phyloP scores from a whole-genome alignment of 1,284 basidiomycete genomes.

The Fomitopsis betulina region DNA sequence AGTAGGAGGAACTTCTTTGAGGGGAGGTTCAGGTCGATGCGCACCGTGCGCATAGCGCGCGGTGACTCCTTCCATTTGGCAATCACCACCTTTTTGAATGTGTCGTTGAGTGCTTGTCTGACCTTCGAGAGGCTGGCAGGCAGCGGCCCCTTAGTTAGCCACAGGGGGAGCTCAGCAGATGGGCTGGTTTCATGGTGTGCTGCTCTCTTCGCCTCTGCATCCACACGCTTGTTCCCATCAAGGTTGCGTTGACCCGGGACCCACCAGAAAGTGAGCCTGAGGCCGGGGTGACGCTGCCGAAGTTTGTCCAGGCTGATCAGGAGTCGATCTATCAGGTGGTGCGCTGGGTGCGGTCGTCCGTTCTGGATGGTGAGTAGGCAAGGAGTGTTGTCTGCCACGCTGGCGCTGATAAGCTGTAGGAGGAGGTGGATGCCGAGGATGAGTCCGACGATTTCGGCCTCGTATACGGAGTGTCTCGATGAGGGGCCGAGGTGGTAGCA shows the following conservation, averaged over 20 bases:
- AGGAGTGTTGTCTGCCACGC: constrained; percentile 9
- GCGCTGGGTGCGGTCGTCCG: constrained; percentile 1
- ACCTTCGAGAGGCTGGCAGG: too few species aligned
- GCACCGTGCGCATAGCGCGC: too few species aligned
- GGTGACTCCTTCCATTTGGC: constrained; percentile 8
- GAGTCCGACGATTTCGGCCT: constrained; percentile 26
- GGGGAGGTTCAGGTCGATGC: too few species aligned
- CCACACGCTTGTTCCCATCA: constrained; percentile 17
- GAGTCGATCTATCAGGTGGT: constrained; percentile 11
- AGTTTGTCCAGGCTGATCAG: background rate
- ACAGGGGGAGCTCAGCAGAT: too few species aligned
- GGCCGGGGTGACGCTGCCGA: too few species aligned
- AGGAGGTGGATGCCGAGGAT: constrained; percentile 11
- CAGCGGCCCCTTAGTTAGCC: too few species aligned
- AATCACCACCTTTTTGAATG: background rate
- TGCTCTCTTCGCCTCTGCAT: constrained; percentile 14
- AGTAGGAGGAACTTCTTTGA: too few species aligned
- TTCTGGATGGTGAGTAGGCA: constrained; percentile 3
- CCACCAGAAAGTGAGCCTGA: constrained; percentile 3
- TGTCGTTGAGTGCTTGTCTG: too few species aligned
- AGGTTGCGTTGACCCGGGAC: constrained; percentile 11
- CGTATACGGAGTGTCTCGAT: constrained; percentile 26
- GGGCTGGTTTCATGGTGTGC: constrained; percentile 7
- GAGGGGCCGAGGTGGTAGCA: constrained; percentile 19
- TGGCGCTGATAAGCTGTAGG: background rate